Base-by-base conservation (phyloP, 331 rosid genomes). In the Malus hybrid region DNA sequence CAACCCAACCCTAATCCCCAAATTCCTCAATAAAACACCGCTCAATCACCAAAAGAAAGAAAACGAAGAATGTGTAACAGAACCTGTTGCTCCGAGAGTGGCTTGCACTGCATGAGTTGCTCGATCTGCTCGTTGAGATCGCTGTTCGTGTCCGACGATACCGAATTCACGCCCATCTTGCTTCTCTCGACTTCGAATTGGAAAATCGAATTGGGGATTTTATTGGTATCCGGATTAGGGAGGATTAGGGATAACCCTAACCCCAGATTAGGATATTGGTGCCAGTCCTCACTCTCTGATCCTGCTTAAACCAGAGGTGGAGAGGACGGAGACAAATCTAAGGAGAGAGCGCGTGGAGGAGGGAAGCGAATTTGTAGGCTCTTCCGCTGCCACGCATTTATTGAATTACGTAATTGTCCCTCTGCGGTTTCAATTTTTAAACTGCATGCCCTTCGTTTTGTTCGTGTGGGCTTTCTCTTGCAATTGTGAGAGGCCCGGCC, bases 61-160 rank as follows among this genome's bases (percentile, higher is more conserved):
- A 84, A 57, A 32, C 4, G 72, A 15, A 10, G 57, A 57, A 27
- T 27, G 31, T 24, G 48, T 10, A 42, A 77, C 5, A 70, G 48
- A 76, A 92, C 97, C 97, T 90, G 96, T 52, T 84, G 93, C 78
- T 92, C 97, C 18, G 89, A 83, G 69, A 92, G 93, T 55, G 97
- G 97, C 80, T 88, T 88, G 96, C 97, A 92, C 83, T 92, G 93
- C 96, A 85, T 88, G 83, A 92, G 97, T 86, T 92, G 96, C 15
- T 95, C 84, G 90, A 92, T 92, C 97, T 92, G 93, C 82, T 90
- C 96, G 79, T 92, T 87, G 60, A 92, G 89, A 76, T 92, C 92
- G 62, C 57, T 73, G 63, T 86, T 77, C 11, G 87, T 79, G 1
- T 90, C 96, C 52, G 91, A 63, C 7, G 89, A 44, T 27, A 85